Evolutionary conservation across 78 protist genomes (phyloP).

Genomic region (Dictyostelium purpureum): DNA sequence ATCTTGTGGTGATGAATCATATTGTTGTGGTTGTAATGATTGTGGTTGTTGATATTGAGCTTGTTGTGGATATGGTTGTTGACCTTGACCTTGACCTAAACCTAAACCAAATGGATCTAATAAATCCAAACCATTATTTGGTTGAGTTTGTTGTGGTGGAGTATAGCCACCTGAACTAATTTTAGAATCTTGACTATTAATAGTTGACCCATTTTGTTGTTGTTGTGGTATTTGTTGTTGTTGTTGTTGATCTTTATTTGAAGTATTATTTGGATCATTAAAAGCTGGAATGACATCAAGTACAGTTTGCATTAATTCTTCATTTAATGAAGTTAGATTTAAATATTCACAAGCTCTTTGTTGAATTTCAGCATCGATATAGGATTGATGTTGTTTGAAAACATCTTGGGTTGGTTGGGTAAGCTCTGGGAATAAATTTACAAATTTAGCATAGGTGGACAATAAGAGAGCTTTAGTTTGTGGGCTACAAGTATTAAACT

Average conservation of each 20-base stretch:
- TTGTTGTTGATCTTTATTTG: background rate
- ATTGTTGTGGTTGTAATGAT: background rate
- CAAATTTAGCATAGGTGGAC: conserved; percentile 91
- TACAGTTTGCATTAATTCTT: conserved; percentile 80
- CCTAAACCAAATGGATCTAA: conserved; percentile 79
- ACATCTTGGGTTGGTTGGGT: conserved; percentile 48
- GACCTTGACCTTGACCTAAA: background rate
- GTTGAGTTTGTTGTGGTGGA: conserved; percentile 1
- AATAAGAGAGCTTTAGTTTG: conserved; percentile 90
- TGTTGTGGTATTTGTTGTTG: background rate
- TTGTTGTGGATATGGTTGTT: background rate
- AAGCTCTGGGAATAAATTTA: conserved; percentile 91
- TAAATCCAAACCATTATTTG: conserved; percentile 22
- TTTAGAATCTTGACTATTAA: background rate
- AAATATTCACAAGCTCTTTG: conserved; percentile 98
- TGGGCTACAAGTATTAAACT: conserved; percentile 19
- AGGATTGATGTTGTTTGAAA: conserved; percentile 15
- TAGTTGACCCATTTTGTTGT: background rate
- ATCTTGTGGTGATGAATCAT: background rate
- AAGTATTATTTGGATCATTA: conserved; percentile 11
- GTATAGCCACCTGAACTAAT: conserved; percentile 38
- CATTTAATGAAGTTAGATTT: conserved; percentile 68
- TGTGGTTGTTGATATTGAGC: conserved; percentile 33
- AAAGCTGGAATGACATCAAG: conserved; percentile 79
- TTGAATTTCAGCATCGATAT: conserved; percentile 96